phyloP scores from a whole-genome alignment of 345 rosid species.

The Brassica juncea region DNA sequence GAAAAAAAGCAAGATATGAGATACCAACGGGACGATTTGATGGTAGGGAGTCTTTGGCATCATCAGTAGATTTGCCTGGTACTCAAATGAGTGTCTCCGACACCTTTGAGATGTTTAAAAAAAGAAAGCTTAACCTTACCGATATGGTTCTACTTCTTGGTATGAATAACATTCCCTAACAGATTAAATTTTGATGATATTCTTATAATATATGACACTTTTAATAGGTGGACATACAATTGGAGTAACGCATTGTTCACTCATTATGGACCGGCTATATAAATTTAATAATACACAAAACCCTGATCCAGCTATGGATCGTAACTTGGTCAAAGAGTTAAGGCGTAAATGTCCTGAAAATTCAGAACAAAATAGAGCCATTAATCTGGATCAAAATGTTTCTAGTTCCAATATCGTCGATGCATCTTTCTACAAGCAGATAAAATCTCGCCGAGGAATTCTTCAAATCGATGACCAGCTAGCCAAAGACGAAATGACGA shows the following conservation, averaged over 20 bases:
- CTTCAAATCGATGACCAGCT: constrained; percentile 57
- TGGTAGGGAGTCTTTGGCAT: constrained; percentile 36
- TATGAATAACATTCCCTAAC: constrained; percentile 15
- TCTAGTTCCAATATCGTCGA: constrained; percentile 45
- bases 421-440: constrained; percentile 55
- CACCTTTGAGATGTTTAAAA: constrained; percentile 33
- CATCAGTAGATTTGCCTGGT: constrained; percentile 40
- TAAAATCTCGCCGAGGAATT: constrained; percentile 39
- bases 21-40: constrained; percentile 57
- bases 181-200: not conserved
- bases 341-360: constrained; percentile 39
- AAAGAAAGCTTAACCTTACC: constrained; percentile 39
- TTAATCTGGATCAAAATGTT: constrained; percentile 53
- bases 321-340: constrained; percentile 23
- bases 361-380: constrained; percentile 21
- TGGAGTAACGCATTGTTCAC: constrained; percentile 52
- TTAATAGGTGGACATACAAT: constrained; percentile 56
- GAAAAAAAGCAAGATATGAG: constrained; percentile 42
- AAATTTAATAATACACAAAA: constrained; percentile 39
- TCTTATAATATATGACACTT: not conserved
- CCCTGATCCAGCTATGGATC: constrained; percentile 49
- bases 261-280: constrained; percentile 46
- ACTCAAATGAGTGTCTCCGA: constrained; percentile 21
- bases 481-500: constrained; percentile 43
- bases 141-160: constrained; percentile 70